Evolutionary conservation across 768 basidiomycete genomes (phyloP).

Genomic region (Kwoniella bestiolae): DNA sequence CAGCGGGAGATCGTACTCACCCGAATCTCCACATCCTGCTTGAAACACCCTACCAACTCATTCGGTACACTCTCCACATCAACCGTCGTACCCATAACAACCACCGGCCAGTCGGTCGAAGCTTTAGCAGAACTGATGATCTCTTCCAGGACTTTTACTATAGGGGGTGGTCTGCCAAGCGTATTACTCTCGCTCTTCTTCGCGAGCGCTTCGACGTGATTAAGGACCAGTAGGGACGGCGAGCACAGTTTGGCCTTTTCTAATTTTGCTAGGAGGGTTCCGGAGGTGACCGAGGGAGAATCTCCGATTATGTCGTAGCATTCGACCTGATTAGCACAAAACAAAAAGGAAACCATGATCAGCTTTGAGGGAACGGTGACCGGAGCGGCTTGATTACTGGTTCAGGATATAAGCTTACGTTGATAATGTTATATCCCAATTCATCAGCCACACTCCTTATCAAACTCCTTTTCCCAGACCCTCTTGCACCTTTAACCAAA

Average conservation of each 20-base stretch:
- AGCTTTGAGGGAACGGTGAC: background rate
- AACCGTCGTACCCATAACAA: conserved; percentile 74
- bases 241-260: conserved; percentile 77
- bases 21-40: conserved; percentile 78
- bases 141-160: conserved; percentile 65
- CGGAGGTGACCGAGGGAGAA: conserved; percentile 74
- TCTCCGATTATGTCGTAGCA: conserved; percentile 84
- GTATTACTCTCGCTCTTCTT: conserved; percentile 59
- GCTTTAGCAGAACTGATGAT: conserved; percentile 59
- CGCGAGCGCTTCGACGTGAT: conserved; percentile 67
- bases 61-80: conserved; percentile 70
- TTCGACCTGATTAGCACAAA: conserved; percentile 79
- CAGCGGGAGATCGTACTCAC: conserved; percentile 58
- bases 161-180: conserved; percentile 29
- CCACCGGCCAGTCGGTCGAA: conserved; percentile 71
- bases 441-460: conserved; percentile 59
- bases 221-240: conserved; percentile 81
- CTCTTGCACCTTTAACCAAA: conserved; percentile 76
- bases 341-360: no score
- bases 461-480: conserved; percentile 77
- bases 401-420: no score
- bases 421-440: conserved; percentile 71
- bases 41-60: conserved; percentile 72
- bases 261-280: conserved; percentile 70
- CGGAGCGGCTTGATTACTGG: no score